These are phyloP conservation scores for Pholiota molesta DNA, from an alignment of 768 basidiomycete species.

Conservation along the genomic window DNA sequence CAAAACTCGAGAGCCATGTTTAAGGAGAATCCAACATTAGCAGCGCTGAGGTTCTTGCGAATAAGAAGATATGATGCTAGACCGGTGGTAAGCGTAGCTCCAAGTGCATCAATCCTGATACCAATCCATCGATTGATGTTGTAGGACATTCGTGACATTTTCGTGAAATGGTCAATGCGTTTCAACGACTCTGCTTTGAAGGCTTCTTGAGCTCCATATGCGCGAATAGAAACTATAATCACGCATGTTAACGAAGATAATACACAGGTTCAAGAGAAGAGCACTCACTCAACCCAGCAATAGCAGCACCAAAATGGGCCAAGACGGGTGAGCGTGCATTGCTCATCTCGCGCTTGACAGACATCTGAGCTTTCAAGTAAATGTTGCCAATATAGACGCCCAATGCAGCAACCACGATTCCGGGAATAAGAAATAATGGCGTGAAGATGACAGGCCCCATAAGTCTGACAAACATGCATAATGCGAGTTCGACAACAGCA, in stretches of 20 bases:
- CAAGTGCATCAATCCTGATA: constrained; percentile 61
- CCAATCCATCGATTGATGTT: constrained; percentile 53
- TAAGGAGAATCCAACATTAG: constrained; percentile 56
- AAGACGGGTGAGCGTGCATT: constrained; percentile 39
- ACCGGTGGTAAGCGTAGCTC: constrained; percentile 53
- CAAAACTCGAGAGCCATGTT: constrained; percentile 66
- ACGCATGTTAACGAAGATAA: not conserved
- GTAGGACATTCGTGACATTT: constrained; percentile 50
- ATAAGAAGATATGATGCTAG: constrained; percentile 61
- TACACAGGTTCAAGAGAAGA: not conserved
- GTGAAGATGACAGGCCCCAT: constrained; percentile 45
- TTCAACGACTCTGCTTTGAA: constrained; percentile 50
- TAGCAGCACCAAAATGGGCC: constrained; percentile 49
- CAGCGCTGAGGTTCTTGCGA: constrained; percentile 34
- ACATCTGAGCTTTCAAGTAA: constrained; percentile 49
- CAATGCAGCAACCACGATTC: constrained; percentile 40
- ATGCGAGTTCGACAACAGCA: constrained; percentile 30
- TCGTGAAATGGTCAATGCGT: constrained; percentile 57
- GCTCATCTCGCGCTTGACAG: constrained; percentile 51
- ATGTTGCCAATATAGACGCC: constrained; percentile 47
- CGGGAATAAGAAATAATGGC: constrained; percentile 50
- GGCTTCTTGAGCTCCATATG: constrained; percentile 60
- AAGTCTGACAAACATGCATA: constrained; percentile 45
- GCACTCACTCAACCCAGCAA: constrained; percentile 55
- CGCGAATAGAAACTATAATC: constrained; percentile 55